Evolutionary conservation across 768 basidiomycete species (phyloP), one percentile per base, ranked within the genome.

Genomic region (Sporobolomyces pararoseus): DNA sequence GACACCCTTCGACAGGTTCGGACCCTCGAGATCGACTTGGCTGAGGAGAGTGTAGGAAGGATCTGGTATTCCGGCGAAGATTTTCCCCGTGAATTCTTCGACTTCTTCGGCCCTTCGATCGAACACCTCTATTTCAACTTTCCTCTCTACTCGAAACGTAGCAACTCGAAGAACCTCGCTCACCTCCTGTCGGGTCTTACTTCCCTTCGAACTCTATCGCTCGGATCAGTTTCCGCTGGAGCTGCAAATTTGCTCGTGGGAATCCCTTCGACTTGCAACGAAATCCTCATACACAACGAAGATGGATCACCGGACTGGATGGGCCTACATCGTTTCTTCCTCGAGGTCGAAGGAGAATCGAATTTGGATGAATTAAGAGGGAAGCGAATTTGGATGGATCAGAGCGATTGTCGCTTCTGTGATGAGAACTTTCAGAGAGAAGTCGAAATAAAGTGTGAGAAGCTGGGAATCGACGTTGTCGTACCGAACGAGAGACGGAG

Each of bases 71-170:
- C 25, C 21, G 58, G 27, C 3, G 10, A n/a, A 2, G 21, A 2
- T 2, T 59, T 59, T 29, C 58, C 58, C 19, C 2, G 19, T 42
- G 58, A 59, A 1, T 59, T 59, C 42, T 46, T 59, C 42, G 42
- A 44, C 3, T 42, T 23, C 4, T 59, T 59, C 58, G 27, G 39
- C 13, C 6, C 35, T 7, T 59, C 58, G 42, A 44, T 59, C 58
- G 58, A 59, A 32, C 58, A 59, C 58, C 4, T 59, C 42, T 59
- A 44, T 27, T 59, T 59, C 42, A 59, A 59, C 27, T 59, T 59
- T 27, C 58, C 58, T 17, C 42, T 59, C 27, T 59, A 46, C 58
- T 44, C 58, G 25, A 59, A 46, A 31, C n/a, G 58, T 27, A 59
- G 39, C 39, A 32, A 59, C 39, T 39, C 46, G 39, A 42, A 59